Percentiles rank a stretch among this genome's conserved stretches.
phyloP scores from a whole-genome alignment of 2,329 filamentous ascomycete genomes.

The Xenosphaeropsis pyriputrescens region DNA sequence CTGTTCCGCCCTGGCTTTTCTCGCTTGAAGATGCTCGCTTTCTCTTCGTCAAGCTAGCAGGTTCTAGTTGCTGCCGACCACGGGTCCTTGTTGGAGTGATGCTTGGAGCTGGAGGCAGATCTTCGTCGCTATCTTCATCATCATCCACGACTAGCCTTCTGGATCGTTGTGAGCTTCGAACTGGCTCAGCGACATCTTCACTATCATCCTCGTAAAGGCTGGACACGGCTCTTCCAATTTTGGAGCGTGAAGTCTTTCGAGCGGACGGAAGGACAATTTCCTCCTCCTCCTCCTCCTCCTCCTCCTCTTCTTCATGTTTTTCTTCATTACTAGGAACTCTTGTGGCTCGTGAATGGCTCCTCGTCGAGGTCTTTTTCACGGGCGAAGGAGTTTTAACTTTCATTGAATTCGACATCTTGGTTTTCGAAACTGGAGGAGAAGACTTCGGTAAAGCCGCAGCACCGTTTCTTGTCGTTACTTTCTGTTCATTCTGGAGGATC shows the following conservation, averaged over 20 bases:
- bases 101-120: neutral
- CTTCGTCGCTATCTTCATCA: neutral
- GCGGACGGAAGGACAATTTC: neutral
- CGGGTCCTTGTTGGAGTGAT: neutral
- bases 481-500: neutral
- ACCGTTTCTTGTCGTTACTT: neutral
- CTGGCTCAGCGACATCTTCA: neutral
- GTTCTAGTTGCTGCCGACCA: neutral
- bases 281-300: neutral
- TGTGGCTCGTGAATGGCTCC: neutral
- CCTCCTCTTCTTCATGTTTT: neutral
- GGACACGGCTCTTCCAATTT: neutral
- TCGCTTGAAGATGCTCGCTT: neutral
- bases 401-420: neutral
- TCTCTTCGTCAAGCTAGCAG: neutral
- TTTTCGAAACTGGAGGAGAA: neutral
- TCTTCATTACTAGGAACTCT: neutral
- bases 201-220: neutral
- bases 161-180: neutral
- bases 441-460: neutral
- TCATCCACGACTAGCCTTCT: neutral
- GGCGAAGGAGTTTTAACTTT: neutral
- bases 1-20: neutral
- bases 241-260: neutral
- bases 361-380: neutral